phyloP scores from a whole-genome alignment of 2,329 filamentous ascomycete genomes.

The Diaporthe ilicicola region DNA sequence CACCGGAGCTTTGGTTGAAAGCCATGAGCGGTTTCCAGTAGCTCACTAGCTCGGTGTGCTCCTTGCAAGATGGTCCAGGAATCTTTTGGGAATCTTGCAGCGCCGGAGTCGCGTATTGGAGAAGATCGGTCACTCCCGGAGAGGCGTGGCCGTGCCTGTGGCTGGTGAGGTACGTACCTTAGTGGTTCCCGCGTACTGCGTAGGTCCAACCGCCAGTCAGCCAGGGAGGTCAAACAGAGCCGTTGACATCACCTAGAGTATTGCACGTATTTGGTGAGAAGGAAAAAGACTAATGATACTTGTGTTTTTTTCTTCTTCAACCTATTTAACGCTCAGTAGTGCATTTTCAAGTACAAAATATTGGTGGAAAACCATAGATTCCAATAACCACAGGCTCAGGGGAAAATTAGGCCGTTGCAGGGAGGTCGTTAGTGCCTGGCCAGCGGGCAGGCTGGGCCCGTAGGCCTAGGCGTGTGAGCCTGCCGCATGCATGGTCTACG shows the following conservation, averaged over 20 bases:
- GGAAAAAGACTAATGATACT: not conserved
- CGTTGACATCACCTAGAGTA: not conserved
- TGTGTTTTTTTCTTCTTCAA: no score
- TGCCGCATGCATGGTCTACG: not conserved
- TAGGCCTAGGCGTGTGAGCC: not conserved
- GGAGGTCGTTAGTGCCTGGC: not conserved
- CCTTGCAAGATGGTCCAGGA: not conserved
- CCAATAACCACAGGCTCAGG: not conserved
- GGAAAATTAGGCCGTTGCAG: not conserved
- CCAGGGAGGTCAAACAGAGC: not conserved
- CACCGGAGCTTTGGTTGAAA: constrained; percentile 42
- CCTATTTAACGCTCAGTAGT: not conserved
- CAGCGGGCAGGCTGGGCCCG: not conserved
- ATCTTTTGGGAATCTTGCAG: constrained; percentile 7
- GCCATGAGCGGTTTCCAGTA: constrained; percentile 43
- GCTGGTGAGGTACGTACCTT: constrained; percentile 14
- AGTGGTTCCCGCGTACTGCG: not conserved
- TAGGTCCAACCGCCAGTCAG: not conserved
- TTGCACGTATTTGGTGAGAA: not conserved
- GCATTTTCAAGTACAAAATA: not conserved
- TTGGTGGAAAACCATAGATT: not conserved
- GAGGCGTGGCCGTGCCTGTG: constrained; percentile 17
- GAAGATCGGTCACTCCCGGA: constrained; percentile 11
- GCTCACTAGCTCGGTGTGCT: not conserved
- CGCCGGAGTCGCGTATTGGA: not conserved